Evolutionary conservation across 371 early-diverging fungal species (phyloP).

Genomic region (Mucor ambiguus): DNA sequence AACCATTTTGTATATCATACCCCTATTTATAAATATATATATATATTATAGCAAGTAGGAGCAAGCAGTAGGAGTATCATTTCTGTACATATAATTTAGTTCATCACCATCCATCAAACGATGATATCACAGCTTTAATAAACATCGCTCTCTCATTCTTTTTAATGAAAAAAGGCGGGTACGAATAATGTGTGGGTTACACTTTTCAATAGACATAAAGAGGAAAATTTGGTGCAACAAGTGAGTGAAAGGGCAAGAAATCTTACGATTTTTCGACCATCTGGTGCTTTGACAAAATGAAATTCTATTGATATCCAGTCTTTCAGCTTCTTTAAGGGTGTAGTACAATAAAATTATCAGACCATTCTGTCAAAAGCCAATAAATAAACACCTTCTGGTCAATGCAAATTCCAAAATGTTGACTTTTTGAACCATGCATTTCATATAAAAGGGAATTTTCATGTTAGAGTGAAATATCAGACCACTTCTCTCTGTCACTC

Average conservation of each 20-base stretch:
- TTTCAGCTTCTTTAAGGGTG: conserved; percentile 4
- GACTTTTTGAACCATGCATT: conserved; percentile 10
- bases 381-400: background rate
- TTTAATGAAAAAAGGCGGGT: background rate
- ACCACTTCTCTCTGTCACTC: background rate
- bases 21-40: conserved; percentile 1
- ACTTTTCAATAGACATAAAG: conserved; percentile 2
- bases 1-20: conserved; percentile 4
- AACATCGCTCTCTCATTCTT: background rate
- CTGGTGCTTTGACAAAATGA: background rate
- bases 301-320: background rate
- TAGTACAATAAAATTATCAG: conserved; percentile 6
- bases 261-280: conserved; percentile 2
- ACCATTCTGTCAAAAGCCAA: conserved; percentile 10
- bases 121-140: background rate
- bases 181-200: background rate
- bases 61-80: background rate
- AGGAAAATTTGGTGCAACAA: background rate
- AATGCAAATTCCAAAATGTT: background rate
- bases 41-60: background rate
- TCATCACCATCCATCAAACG: background rate
- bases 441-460: background rate
- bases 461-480: background rate
- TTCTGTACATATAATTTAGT: conserved; percentile 2
- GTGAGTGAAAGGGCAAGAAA: background rate